Base-by-base conservation (phyloP, 306 rosid species). In the Pyrus communis region DNA sequence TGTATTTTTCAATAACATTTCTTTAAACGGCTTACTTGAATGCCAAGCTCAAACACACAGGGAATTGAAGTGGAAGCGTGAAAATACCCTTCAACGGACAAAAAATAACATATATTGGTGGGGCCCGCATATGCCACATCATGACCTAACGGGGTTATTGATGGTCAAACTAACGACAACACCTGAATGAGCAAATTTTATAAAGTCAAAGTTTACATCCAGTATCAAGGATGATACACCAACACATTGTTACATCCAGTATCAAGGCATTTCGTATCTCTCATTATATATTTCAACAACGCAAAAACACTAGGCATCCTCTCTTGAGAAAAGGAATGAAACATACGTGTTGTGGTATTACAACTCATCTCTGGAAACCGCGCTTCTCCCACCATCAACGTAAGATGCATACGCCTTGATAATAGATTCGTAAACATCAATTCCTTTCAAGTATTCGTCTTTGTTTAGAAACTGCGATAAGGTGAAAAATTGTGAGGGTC, bases 381-480 rank as follows among this genome's bases (percentile, higher is more conserved):
- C 81, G 31, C 73, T 80, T 33, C 42, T 76, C 79, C 65, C 80
- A 57, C 70, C 72, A 58, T 70, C 88, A n/a, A 61, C 81, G 33
- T 68, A 92, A 30, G 92, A 89, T 43, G 99, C 87, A 77, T 85
- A 95, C 57, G 88, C 75, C 78, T 84, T 81, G 60, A 95, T 90
- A 74, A 95, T 86, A 18, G 92, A 88, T 84, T 85, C 89, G 2
- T 92, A 95, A 27, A 84, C 77, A 22, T 82, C 80, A 13, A 92
- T 89, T 73, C 99, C 97, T 85, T 90, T 95, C 86, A 92, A 84
- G 83, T 92, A 95, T 78, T 84, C 97, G 27, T 83, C 93, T 88
- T 86, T 85, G 89, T 83, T 87, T 51, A 92, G 86, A 86, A 88
- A 95, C 99, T 95, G 88, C 85, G 83, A 69, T 30, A 71, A 62